Evolutionary conservation across 208 protist species (phyloP).

Genomic region (Leishmania martiniquensis): DNA sequence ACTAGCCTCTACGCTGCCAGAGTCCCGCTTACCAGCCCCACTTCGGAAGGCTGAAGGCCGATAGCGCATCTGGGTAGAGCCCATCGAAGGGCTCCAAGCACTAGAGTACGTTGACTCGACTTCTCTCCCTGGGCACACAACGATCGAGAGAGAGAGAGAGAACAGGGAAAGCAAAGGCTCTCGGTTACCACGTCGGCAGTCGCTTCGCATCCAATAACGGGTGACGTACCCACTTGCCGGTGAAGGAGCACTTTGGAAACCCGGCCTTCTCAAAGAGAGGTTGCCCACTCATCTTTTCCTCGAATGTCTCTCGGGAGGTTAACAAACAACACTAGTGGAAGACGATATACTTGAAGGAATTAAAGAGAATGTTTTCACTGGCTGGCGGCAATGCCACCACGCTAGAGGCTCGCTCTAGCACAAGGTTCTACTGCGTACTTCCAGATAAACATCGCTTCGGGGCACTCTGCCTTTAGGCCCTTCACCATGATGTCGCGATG

Average conservation of each 20-base stretch:
- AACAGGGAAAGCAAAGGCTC: background rate
- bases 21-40: background rate
- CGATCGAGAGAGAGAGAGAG: background rate
- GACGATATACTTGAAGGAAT: background rate
- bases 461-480: conserved; percentile 41
- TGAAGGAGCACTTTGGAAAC: background rate
- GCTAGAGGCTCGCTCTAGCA: conserved; percentile 9
- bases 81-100: background rate
- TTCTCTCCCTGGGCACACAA: background rate
- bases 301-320: background rate
- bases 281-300: background rate
- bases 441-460: conserved; percentile 74
- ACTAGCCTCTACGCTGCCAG: background rate
- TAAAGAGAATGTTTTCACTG: background rate
- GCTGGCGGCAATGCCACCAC: background rate
- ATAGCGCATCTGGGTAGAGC: background rate
- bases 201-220: background rate
- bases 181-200: too few species aligned
- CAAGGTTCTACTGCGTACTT: conserved; percentile 58
- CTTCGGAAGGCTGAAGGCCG: background rate
- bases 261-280: background rate
- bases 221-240: background rate
- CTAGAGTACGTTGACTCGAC: background rate
- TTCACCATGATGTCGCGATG: conserved; percentile 51
- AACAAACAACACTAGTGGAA: too few species aligned